A percentile compares a stretch with the other conserved stretches of the same genome.
Conservation (phyloP, 2,329 filamentous ascomycete species). For the Sarocladium strictum region DNA sequence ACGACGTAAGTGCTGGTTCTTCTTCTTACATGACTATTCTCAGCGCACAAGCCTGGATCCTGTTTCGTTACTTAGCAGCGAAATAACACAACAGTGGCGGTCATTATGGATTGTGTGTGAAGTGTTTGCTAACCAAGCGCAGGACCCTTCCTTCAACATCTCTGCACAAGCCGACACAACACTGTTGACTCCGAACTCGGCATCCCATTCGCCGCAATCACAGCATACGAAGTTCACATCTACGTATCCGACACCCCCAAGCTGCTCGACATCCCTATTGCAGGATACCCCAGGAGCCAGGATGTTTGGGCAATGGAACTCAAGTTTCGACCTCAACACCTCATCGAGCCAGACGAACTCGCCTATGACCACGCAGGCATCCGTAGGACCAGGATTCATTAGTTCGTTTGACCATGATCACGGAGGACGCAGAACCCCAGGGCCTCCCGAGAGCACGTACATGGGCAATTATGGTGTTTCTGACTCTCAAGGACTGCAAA, state of each 20-base stretch:
- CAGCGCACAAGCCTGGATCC: background rate
- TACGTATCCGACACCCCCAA: slow-evolving; percentile 3
- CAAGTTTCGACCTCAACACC: slow-evolving; percentile 34
- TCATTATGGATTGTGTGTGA: too few species aligned
- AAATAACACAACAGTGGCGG: too few species aligned
- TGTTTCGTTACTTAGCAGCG: background rate
- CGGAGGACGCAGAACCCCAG: slow-evolving; percentile 31
- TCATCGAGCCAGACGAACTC: slow-evolving; percentile 35
- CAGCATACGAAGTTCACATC: slow-evolving; percentile 7
- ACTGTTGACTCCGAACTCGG: slow-evolving; percentile 11
- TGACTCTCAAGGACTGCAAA: slow-evolving; percentile 12
- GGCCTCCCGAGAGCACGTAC: slow-evolving; percentile 27
- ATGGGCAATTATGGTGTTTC: slow-evolving; percentile 31
- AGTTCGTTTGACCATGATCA: slow-evolving; percentile 32
- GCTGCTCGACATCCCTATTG: background rate
- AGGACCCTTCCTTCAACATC: slow-evolving; percentile 10
- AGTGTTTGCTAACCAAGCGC: too few species aligned
- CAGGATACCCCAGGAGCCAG: slow-evolving; percentile 33
- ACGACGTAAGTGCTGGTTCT: slow-evolving; percentile 1
- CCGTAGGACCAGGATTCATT: slow-evolving; percentile 27
- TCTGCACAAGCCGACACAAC: slow-evolving; percentile 5
- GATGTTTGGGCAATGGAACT: slow-evolving; percentile 36
- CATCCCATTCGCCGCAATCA: slow-evolving; percentile 9
- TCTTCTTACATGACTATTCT: background rate
- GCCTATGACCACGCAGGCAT: slow-evolving; percentile 29